phyloP scores from a whole-genome alignment of 2,329 filamentous ascomycete genomes.

The Colletotrichum limetticola region DNA sequence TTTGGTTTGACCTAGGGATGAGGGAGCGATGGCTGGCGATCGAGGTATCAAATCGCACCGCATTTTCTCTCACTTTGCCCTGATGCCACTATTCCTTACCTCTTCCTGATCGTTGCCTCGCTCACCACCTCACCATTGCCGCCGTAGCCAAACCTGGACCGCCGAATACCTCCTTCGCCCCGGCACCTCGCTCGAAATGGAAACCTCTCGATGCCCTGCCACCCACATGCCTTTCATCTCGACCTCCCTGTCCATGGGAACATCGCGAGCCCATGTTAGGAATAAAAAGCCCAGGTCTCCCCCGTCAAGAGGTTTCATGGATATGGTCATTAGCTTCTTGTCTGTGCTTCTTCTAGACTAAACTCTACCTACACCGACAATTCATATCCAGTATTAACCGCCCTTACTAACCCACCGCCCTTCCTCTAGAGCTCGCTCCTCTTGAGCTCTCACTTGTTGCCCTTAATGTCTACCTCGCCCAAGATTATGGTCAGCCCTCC shows the following conservation, averaged over 20 bases:
- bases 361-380: slow-evolving; percentile 15
- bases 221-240: background rate
- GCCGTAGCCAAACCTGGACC: background rate
- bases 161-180: background rate
- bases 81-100: no score
- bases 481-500: slow-evolving; percentile 12
- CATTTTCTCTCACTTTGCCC: background rate
- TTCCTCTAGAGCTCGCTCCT: background rate
- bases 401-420: background rate
- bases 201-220: background rate
- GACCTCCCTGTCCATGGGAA: background rate
- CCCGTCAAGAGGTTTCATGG: background rate
- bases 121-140: no score
- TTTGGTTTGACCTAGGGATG: background rate
- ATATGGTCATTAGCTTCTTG: background rate
- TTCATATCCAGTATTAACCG: slow-evolving; percentile 7
- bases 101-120: no score
- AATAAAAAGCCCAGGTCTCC: slow-evolving; percentile 20
- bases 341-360: slow-evolving; percentile 9
- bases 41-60: background rate
- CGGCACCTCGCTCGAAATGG: background rate
- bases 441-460: background rate
- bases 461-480: background rate
- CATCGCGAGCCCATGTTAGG: background rate
- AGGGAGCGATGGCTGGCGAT: background rate